Percentiles rank a stretch among this genome's conserved stretches.
These are phyloP conservation scores for Penicillium sp. DNA, from an alignment of 2,329 filamentous ascomycete genomes.

Conservation along the genomic window DNA sequence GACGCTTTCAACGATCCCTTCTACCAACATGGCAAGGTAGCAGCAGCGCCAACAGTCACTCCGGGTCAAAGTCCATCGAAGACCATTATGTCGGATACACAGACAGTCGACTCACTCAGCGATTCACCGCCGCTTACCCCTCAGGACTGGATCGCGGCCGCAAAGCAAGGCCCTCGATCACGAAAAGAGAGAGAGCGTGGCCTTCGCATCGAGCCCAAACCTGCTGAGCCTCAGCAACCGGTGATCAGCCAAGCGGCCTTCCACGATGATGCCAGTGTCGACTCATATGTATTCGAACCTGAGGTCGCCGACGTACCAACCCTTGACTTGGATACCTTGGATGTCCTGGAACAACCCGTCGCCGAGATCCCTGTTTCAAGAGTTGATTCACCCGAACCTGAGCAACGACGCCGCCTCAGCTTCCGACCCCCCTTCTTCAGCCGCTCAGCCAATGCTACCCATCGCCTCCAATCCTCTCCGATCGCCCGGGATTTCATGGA, in stretches of 20 bases:
- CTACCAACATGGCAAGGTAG: constrained; percentile 21
- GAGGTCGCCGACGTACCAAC: constrained; percentile 30
- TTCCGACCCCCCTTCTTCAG: constrained; percentile 39
- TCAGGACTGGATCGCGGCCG: constrained; percentile 45
- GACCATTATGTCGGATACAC: constrained; percentile 14
- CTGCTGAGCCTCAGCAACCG: constrained; percentile 4
- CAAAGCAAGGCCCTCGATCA: constrained; percentile 27
- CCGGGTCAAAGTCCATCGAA: constrained; percentile 23
- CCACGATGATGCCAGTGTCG: constrained; percentile 29
- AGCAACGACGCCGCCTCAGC: constrained; percentile 35
- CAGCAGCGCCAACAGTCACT: constrained; percentile 23
- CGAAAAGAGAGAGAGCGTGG: constrained; percentile 14
- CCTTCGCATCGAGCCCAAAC: constrained; percentile 3
- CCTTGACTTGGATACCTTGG: constrained; percentile 32
- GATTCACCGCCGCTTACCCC: constrained; percentile 39
- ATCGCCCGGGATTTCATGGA: constrained; percentile 24
- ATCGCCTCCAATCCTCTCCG: constrained; percentile 28
- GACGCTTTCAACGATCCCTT: constrained; percentile 24
- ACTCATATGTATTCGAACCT: constrained; percentile 25
- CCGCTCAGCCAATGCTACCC: constrained; percentile 24
- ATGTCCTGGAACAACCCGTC: constrained; percentile 26
- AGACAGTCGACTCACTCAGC: constrained; percentile 4
- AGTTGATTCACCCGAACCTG: constrained; percentile 17
- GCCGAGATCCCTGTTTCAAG: constrained; percentile 16
- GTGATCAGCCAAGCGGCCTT: constrained; percentile 26